Base-by-base conservation (phyloP, 495 filamentous ascomycete species). In the Cercophora newfieldiana region DNA sequence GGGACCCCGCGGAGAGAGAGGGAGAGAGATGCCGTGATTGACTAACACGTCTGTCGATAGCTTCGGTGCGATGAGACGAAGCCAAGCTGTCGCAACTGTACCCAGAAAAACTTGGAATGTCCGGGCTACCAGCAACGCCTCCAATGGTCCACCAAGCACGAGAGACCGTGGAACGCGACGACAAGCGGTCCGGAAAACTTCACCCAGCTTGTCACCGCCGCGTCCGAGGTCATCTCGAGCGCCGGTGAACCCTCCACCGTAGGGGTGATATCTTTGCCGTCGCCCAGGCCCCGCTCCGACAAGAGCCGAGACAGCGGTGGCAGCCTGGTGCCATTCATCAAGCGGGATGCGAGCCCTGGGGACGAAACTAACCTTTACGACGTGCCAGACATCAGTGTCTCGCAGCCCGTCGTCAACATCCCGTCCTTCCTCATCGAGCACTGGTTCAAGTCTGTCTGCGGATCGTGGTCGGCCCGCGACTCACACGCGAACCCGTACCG, bases 101-200 rank as follows among this genome's bases (percentile, higher is more conserved):
- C 61, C 19, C 73, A 72, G 54, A 75, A 75, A 31, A 66, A 70
- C n/a, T 64, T 72, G 37, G 69, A 69, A 8, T 77, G 74, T 61
- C 74, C 74, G 0, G 74, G 74, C 58, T 77, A 77, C 37, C 74
- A 77, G 50, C 74, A 77, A 25, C 73, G 74, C 21, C 70, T 77
- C 4, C 74, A 77, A 55, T 77, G 74, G 74, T 74, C 71, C 29
- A 77, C 74, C 48, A 77, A 77, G 30, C 72, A 77, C 66, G 74
- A 77, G 33, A 48, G 66, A 29, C 67, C 69, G 2, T 59, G 51
- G 31, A 61, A 61, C 10, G 54, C 65, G 2, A 60, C 68, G 26
- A 66, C 68, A 6, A 68, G 33, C 51, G 73, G 63, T 10, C 74
- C 74, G 3, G 65, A 69, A 6, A 77, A 77, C 63, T 77, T 77